These are phyloP conservation scores for Pleurostoma richardsiae DNA, from an alignment of 2,329 filamentous ascomycete genomes.

Conservation along the genomic window DNA sequence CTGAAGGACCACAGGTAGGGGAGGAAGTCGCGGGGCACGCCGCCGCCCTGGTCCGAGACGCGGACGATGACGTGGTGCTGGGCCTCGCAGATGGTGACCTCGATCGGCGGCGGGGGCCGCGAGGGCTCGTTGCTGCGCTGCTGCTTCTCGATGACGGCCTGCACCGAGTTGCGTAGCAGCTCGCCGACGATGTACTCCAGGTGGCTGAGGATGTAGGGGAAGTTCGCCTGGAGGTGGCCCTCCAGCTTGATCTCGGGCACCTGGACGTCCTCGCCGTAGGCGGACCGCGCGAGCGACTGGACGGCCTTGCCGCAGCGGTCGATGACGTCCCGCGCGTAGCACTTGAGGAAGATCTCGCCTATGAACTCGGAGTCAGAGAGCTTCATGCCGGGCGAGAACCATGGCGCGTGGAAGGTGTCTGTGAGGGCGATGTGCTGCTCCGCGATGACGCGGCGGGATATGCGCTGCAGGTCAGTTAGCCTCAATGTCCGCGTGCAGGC, in stretches of 20 bases:
- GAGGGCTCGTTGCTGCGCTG: constrained; percentile 26
- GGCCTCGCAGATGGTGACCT: constrained; percentile 91
- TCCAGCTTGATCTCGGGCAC: constrained; percentile 79
- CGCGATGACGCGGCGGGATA: constrained; percentile 92
- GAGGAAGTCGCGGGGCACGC: constrained; percentile 77
- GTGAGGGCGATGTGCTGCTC: constrained; percentile 95
- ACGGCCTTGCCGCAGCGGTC: constrained; percentile 75
- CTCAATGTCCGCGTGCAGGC: too few species aligned
- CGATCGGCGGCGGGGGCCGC: constrained; percentile 70
- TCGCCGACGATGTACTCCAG: constrained; percentile 97
- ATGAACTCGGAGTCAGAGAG: constrained; percentile 77
- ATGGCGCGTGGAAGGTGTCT: constrained; percentile 86
- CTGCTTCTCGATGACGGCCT: constrained; percentile 79
- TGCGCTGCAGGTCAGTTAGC: constrained; percentile 53
- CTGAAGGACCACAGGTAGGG: constrained; percentile 96
- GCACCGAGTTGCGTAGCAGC: constrained; percentile 88
- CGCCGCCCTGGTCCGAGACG: constrained; percentile 91
- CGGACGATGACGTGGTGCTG: constrained; percentile 93
- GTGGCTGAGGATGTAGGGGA: constrained; percentile 94
- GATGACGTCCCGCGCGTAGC: constrained; percentile 85
- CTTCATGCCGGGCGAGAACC: constrained; percentile 79
- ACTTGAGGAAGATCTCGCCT: constrained; percentile 91
- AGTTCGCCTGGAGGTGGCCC: constrained; percentile 83
- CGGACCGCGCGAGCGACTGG: constrained; percentile 66
- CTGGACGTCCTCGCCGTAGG: constrained; percentile 64